Evolutionary conservation across 139 green algal genomes (phyloP), one percentile per base, ranked within the genome.

Genomic region (Haematococcus lacustris): DNA sequence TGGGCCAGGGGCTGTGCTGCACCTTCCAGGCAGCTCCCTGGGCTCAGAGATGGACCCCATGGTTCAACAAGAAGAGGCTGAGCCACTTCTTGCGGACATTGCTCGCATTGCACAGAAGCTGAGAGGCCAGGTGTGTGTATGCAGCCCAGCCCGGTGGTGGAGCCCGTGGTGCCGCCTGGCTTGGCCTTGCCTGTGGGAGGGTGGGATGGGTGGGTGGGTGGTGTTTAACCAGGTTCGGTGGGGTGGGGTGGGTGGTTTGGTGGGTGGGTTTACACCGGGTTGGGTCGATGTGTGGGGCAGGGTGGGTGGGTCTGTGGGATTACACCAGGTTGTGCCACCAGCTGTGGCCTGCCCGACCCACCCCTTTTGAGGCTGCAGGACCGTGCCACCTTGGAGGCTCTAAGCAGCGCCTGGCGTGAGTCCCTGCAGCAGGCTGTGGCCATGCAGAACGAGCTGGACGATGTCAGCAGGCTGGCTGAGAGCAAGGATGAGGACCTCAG

Each of bases 391-490:
- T 41, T 81, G 9, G 39, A 38, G 34, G 47, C 21, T 2, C 40
- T 70, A 23, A 28, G 64, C 4, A 34, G 61, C 30, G 40, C 61
- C 47, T 70, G 33, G 51, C 66, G 68, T 38, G 72, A 61, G 2
- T n/a, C 21, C n/a, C 51, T 74, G 38, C 40, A 73, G 33, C 73
- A 66, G 32, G 4, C 57, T 41, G 41, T 13, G 6, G 4, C 5
- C 26, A 61, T 78, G 75, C 67, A 75, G 69, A n/a, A 62, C 17
- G 72, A 83, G 68, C 71, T 87, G 38, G n/a, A 60, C 30, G 70
- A 67, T 25, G 38, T 69, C 2, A 59, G 32, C 32, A 26, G 63
- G 41, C 25, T 47, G 0, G 61, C 76, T 23, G 28, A 70, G 3
- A 41, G 69, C 3, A 47, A 76, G 26, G 67, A 79, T n/a, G 53